These are phyloP conservation scores for Psilocybe tampanensis DNA, from an alignment of 768 basidiomycete genomes.

Conservation along the genomic window DNA sequence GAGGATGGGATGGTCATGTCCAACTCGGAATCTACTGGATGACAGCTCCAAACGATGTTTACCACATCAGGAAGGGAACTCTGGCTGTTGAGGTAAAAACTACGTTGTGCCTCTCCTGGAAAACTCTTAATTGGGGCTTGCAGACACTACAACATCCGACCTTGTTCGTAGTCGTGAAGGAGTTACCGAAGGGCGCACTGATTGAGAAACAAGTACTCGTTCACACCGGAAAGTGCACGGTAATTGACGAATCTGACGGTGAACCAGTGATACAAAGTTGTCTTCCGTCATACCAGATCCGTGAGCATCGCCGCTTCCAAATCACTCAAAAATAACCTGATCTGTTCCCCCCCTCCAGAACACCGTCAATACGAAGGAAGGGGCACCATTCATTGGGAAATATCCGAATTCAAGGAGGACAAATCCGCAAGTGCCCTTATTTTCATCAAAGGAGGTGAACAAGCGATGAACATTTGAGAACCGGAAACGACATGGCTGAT, in stretches of 20 bases:
- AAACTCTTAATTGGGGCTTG: not conserved
- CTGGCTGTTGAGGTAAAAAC: constrained; percentile 21
- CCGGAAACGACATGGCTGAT: not conserved
- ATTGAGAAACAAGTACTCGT: constrained; percentile 77
- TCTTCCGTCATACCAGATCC: constrained; percentile 41
- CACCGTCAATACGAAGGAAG: constrained; percentile 11
- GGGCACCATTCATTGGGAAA: constrained; percentile 44
- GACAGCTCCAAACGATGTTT: constrained; percentile 38
- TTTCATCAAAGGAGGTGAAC: constrained; percentile 44
- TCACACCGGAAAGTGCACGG: constrained; percentile 64
- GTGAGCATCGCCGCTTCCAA: constrained; percentile 28
- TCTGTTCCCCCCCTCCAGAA: constrained; percentile 10
- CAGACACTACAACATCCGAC: constrained; percentile 34
- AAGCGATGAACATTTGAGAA: not conserved
- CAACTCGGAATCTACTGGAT: constrained; percentile 80
- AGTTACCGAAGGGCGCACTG: constrained; percentile 70
- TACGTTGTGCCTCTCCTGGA: not conserved
- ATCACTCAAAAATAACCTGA: not conserved
- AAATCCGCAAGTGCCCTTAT: constrained; percentile 45
- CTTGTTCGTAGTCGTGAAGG: constrained; percentile 62
- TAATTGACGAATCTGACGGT: constrained; percentile 51
- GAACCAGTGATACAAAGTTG: constrained; percentile 35
- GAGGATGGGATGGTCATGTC: constrained; percentile 61
- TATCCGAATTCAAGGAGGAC: constrained; percentile 45
- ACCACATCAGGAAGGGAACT: constrained; percentile 43